Base-by-base conservation (phyloP, 495 filamentous ascomycete species). In the Daldinia caldariorum region DNA sequence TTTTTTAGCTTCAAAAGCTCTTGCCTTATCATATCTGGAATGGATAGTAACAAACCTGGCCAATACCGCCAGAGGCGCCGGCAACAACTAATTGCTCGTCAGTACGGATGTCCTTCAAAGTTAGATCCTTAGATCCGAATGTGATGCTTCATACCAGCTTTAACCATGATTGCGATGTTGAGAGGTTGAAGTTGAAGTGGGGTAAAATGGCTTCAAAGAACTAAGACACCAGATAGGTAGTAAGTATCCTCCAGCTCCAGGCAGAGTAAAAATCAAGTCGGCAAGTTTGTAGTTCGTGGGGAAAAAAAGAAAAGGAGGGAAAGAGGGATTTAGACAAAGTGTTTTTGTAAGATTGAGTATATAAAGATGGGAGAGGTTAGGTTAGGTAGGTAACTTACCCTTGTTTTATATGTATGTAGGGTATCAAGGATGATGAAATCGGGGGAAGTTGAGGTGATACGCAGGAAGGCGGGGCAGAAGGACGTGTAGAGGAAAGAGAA, bases 11-110 rank as follows among this genome's bases (percentile, higher is more conserved):
- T 59, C 55, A 32, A 29, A 29, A 38, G 22, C 35, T 66, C 50
- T 34, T 70, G 58, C 32, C 2, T 53, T 61, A 45, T 35, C 49
- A 29, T 54, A 29, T 58, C 35, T 50, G 34, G 61, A 57, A 60
- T 6, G 49, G 50, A 8, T 35, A 38, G 13, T 37, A 34, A 69
- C 79, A 67, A 75, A 97, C 95, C 89, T 99, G 95, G 82, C 95
- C 95, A 88, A 99, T 98, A 83, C 95, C 95, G 83, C 95, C 95
- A 78, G 95, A 90, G 76, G 95, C 95, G 76, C 95, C 95, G 79
- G 94, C 92, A 84, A 99, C 94, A 82, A 92, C 94, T 95, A 66
- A 35, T 61, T 16, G 39, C 41, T 50, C 50, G 66, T 86, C 66
- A 87, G 77, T 54, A 54, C 45, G 13, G 14, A 38, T 12, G 34